Evolutionary conservation across 768 basidiomycete genomes (phyloP).

Genomic region (Pisolithus orientalis): DNA sequence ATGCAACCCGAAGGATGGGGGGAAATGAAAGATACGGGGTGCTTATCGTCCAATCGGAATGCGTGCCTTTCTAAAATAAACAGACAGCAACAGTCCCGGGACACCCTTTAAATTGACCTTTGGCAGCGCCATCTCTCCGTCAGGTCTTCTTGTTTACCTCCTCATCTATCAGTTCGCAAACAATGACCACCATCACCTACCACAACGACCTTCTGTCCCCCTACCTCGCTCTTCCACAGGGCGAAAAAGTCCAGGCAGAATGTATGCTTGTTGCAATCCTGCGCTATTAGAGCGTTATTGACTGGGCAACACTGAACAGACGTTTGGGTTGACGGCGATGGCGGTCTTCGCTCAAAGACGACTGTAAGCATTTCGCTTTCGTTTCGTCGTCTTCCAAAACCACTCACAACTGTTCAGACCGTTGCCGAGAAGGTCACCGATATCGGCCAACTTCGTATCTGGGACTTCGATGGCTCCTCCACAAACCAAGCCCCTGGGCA

Average conservation of each 20-base stretch:
- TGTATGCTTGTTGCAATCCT: conserved; percentile 40
- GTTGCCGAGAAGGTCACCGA: conserved; percentile 80
- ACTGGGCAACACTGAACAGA: conserved; percentile 40
- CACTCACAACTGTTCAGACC: conserved; percentile 46
- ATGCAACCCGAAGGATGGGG: background rate
- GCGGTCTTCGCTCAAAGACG: conserved; percentile 93
- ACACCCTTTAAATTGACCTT: conserved; percentile 17
- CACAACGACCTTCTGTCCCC: conserved; percentile 84
- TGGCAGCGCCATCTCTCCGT: background rate
- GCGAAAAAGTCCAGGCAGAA: conserved; percentile 91
- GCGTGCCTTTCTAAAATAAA: conserved; percentile 12
- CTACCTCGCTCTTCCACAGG: conserved; percentile 85
- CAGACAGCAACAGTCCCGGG: conserved; percentile 18
- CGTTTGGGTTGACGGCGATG: conserved; percentile 97
- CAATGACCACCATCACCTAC: conserved; percentile 40
- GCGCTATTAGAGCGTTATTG: too few relatives aligned
- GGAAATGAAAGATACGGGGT: background rate
- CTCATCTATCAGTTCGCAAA: conserved; percentile 3
- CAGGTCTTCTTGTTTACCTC: conserved; percentile 14
- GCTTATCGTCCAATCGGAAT: conserved; percentile 28
- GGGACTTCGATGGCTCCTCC: conserved; percentile 99
- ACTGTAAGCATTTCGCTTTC: conserved; percentile 47
- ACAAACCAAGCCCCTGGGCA: conserved; percentile 94
- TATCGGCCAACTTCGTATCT: conserved; percentile 87
- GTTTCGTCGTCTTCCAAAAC: conserved; percentile 1